Evolutionary conservation across 2,329 filamentous ascomycete genomes (phyloP).

Genomic region (Cercospora brassicicola): DNA sequence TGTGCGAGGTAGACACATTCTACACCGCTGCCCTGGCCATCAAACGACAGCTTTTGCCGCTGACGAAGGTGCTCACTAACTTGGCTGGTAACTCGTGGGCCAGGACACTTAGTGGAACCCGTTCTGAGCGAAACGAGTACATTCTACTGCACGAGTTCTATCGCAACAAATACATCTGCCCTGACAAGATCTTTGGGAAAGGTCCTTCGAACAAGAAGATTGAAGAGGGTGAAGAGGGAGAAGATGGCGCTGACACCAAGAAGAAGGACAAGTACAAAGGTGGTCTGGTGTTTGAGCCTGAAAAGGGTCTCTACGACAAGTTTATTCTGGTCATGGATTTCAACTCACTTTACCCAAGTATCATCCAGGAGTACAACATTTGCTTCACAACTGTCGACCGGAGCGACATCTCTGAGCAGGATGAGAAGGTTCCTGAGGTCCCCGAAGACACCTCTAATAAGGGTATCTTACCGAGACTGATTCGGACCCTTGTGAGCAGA

Average conservation of each 20-base stretch:
- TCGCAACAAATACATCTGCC: constrained; percentile 95
- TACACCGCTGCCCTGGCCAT: constrained; percentile 90
- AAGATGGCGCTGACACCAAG: constrained; percentile 69
- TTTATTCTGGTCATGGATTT: constrained; percentile 99
- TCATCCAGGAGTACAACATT: constrained; percentile 99
- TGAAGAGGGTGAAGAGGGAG: constrained; percentile 71
- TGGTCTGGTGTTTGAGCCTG: constrained; percentile 95
- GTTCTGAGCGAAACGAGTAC: constrained; percentile 97
- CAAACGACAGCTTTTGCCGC: constrained; percentile 83
- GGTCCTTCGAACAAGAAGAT: constrained; percentile 61
- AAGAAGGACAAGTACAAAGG: constrained; percentile 99
- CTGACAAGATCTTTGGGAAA: constrained; percentile 85
- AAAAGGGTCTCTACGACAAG: constrained; percentile 96
- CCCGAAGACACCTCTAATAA: constrained; percentile 70
- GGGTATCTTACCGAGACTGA: constrained; percentile 85
- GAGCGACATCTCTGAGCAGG: constrained; percentile 69
- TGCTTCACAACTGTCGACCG: constrained; percentile 97
- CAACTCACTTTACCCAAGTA: constrained; percentile 96
- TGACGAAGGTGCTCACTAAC: constrained; percentile 94
- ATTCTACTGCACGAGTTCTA: constrained; percentile 97
- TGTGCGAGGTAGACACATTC: constrained; percentile 93
- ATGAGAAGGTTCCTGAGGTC: constrained; percentile 86
- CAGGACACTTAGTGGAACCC: constrained; percentile 88
- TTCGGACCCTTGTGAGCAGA: constrained; percentile 84
- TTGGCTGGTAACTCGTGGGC: constrained; percentile 98